Evolutionary conservation across 441 rosid genomes (phyloP).

Genomic region (Arabidopsis hybrid): DNA sequence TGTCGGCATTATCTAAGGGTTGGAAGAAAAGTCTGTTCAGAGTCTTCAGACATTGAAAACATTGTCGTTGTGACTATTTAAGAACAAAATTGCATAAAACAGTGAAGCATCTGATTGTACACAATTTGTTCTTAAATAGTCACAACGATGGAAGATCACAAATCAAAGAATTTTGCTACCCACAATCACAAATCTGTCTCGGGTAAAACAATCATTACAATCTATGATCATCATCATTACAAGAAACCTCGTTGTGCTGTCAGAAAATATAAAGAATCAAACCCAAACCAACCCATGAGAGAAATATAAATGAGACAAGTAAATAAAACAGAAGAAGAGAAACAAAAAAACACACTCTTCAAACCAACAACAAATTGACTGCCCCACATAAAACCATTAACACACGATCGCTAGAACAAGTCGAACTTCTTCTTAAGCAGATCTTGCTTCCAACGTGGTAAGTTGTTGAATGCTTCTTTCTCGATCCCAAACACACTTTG

Average conservation of each 20-base stretch:
- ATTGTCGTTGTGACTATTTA: too few species aligned
- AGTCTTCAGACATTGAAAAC: too few species aligned
- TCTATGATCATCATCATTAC: constrained; percentile 20
- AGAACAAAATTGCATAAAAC: too few species aligned
- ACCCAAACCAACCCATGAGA: constrained; percentile 26
- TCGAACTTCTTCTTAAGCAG: constrained; percentile 88
- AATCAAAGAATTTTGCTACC: neutral
- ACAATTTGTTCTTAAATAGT: neutral
- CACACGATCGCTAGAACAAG: constrained; percentile 64
- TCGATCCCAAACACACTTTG: constrained; percentile 69
- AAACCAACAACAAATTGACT: constrained; percentile 37
- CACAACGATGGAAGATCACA: constrained; percentile 9
- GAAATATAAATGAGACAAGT: too few species aligned
- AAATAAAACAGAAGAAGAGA: constrained; percentile 29
- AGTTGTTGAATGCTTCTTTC: constrained; percentile 48
- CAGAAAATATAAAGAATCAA: constrained; percentile 26
- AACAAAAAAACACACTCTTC: constrained; percentile 33
- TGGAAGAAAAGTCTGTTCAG: too few species aligned
- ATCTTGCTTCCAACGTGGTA: constrained; percentile 98
- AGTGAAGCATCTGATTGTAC: neutral
- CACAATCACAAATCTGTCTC: constrained; percentile 27
- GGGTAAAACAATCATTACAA: constrained; percentile 24
- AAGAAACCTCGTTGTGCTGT: constrained; percentile 21
- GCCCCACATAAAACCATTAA: constrained; percentile 26
- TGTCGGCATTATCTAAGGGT: too few species aligned